Base-by-base conservation (phyloP, 495 filamentous ascomycete genomes). In the Cercophora sp. region DNA sequence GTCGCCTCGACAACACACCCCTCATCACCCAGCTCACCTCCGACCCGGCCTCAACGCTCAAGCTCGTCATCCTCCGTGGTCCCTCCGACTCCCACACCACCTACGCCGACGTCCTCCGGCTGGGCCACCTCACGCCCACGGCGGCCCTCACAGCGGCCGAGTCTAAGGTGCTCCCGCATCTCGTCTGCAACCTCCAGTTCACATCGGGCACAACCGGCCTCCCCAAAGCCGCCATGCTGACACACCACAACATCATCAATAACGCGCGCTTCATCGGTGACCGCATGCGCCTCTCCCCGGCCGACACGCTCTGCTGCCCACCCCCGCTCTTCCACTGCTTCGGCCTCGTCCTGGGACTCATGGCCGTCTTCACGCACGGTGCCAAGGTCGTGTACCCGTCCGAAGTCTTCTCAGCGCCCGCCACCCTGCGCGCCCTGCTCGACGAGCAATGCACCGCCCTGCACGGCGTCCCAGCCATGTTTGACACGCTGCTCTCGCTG, bases 321-420 rank as follows among this genome's bases (percentile, higher is more conserved):
- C 83, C 83, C 1, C 85, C 84, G 0, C 71, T 87, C 1, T 88
- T 87, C 68, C 85, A 87, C 68, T 87, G 85, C 72, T 88, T 88
- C 61, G 84, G 84, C 11, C 77, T 88, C 22, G 84, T 86, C 19
- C 75, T 88, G 15, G 85, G 85, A 6, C 76, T 88, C 57, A 74
- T 87, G 58, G 77, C 84, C 0, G 77, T 81, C 27, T 65, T 87
- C 35, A 85, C 83, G 0, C 84, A 86, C 62, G 84, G 84, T 29
- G 74, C 79, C 39, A 85, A 81, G 57, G 80, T 86, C 51, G 75
- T 87, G 25, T 84, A 85, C 60, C 84, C 85, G 4, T 72, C 75
- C 47, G 81, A 84, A 54, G 77, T 79, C 2, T 88, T 88, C 56
- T 79, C 84, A 54, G 70, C 84, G 5, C 59, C 68, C 13, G 79